Conservation (phyloP, 495 filamentous ascomycete genomes). For the Neurospora hispaniola region DNA sequence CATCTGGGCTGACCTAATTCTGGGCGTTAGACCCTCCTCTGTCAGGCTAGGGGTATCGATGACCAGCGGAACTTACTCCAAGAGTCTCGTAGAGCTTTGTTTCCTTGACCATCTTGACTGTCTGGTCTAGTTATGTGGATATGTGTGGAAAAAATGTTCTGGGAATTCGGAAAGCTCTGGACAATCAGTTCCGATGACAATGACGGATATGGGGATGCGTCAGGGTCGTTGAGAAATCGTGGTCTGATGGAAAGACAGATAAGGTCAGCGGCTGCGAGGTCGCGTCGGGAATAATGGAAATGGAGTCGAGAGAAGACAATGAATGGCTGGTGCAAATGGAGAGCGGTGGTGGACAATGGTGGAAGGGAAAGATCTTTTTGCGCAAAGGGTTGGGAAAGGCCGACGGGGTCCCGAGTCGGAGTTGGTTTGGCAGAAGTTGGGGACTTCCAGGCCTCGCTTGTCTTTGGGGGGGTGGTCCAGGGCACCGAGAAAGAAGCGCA, state of each 20-base stretch:
- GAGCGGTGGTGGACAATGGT: neutral
- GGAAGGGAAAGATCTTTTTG: neutral
- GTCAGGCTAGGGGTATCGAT: too few relatives aligned
- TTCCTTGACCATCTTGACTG: slow-evolving; percentile 73
- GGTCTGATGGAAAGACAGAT: neutral
- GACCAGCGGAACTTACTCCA: slow-evolving; percentile 51
- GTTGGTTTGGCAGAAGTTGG: neutral
- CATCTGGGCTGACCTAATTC: slow-evolving; percentile 58
- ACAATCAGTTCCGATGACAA: neutral
- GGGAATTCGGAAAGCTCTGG: neutral
- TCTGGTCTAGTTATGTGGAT: neutral
- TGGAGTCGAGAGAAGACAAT: neutral
- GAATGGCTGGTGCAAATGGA: neutral
- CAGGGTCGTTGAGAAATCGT: neutral
- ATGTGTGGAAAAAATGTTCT: slow-evolving; percentile 1
- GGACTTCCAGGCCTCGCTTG: neutral
- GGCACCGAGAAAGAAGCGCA: neutral
- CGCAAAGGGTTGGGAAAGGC: neutral
- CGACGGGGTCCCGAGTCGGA: neutral
- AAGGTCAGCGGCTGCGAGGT: neutral
- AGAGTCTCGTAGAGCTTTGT: slow-evolving; percentile 78
- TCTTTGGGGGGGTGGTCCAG: neutral
- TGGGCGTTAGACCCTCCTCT: slow-evolving; percentile 10
- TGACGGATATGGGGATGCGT: neutral
- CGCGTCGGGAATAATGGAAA: neutral